These are phyloP conservation scores for Carnegiea gigantea DNA, from an alignment of 179 eudicot species.

Conservation along the genomic window DNA sequence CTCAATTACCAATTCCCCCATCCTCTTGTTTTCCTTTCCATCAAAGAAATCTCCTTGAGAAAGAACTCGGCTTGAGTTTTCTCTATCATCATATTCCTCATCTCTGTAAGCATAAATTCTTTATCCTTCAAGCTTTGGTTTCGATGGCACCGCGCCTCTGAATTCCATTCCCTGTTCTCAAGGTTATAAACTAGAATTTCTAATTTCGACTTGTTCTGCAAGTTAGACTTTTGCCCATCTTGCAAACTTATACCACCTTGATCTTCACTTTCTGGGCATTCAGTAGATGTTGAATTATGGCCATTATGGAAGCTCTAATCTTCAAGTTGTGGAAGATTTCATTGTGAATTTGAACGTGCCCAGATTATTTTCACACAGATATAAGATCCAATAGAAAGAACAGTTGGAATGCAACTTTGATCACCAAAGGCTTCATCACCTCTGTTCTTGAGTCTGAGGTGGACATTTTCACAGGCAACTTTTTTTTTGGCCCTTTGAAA, in stretches of 20 bases:
- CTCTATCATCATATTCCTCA: constrained; percentile 41
- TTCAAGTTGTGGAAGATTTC: neutral
- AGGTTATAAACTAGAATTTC: constrained; percentile 37
- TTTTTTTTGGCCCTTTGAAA: neutral
- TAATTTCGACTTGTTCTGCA: constrained; percentile 32
- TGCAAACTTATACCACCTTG: neutral
- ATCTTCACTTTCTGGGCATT: constrained; percentile 6
- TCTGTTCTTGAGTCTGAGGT: constrained; percentile 29
- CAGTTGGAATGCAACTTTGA: constrained; percentile 54
- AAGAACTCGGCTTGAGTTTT: constrained; percentile 43
- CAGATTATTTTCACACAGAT: constrained; percentile 32
- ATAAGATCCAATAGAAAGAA: constrained; percentile 44
- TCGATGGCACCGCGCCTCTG: constrained; percentile 34
- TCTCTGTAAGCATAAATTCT: constrained; percentile 41
- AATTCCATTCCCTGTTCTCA: constrained; percentile 34
- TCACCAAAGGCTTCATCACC: constrained; percentile 37
- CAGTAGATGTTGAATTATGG: constrained; percentile 1
- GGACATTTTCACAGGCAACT: constrained; percentile 19
- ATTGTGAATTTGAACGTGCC: constrained; percentile 9
- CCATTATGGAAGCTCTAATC: constrained; percentile 13
- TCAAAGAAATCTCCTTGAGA: constrained; percentile 37
- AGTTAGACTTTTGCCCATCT: constrained; percentile 8
- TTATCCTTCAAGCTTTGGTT: constrained; percentile 45
- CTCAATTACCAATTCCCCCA: constrained; percentile 36
- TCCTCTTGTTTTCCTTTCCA: constrained; percentile 42